Evolutionary conservation across 495 filamentous ascomycete genomes (phyloP).

Genomic region (Aspergillus funiculosus): DNA sequence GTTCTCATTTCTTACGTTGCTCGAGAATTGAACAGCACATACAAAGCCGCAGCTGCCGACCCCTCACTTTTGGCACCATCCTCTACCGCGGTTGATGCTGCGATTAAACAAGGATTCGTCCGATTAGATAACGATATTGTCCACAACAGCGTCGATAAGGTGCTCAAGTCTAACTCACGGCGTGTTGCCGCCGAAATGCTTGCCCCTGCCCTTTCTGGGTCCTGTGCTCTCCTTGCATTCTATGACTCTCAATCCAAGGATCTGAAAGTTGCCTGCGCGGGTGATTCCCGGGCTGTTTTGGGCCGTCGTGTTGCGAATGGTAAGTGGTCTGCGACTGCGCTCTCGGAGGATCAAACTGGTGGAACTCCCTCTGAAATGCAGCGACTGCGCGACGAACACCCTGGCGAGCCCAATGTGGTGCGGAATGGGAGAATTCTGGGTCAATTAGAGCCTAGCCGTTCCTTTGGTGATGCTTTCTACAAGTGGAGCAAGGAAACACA

Average conservation of each 20-base stretch:
- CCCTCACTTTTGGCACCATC: slow-evolving; percentile 55
- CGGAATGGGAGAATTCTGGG: slow-evolving; percentile 85
- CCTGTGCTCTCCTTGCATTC: slow-evolving; percentile 93
- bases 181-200: slow-evolving; percentile 81
- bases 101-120: slow-evolving; percentile 89
- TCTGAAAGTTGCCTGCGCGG: slow-evolving; percentile 86
- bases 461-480: slow-evolving; percentile 94
- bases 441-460: slow-evolving; percentile 82
- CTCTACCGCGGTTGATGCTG: slow-evolving; percentile 73
- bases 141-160: slow-evolving; percentile 79
- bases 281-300: slow-evolving; percentile 89
- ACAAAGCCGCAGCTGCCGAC: slow-evolving; percentile 67
- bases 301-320: slow-evolving; percentile 71
- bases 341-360: slow-evolving; percentile 92
- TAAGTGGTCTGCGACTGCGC: slow-evolving; percentile 86
- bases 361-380: slow-evolving; percentile 74
- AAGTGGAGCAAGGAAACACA: slow-evolving; percentile 88
- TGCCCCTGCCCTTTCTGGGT: slow-evolving; percentile 88
- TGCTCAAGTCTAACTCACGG: slow-evolving; percentile 81
- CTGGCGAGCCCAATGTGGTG: slow-evolving; percentile 78
- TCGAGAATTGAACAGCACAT: slow-evolving; percentile 87
- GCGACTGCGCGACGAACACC: slow-evolving; percentile 77
- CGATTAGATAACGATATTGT: slow-evolving; percentile 90
- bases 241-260: slow-evolving; percentile 82
- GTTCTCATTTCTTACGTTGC: slow-evolving; percentile 87